Evolutionary conservation across 2,329 filamentous ascomycete genomes (phyloP), one percentile per base, ranked within the genome.

Genomic region (Cordyceps pruinosa): DNA sequence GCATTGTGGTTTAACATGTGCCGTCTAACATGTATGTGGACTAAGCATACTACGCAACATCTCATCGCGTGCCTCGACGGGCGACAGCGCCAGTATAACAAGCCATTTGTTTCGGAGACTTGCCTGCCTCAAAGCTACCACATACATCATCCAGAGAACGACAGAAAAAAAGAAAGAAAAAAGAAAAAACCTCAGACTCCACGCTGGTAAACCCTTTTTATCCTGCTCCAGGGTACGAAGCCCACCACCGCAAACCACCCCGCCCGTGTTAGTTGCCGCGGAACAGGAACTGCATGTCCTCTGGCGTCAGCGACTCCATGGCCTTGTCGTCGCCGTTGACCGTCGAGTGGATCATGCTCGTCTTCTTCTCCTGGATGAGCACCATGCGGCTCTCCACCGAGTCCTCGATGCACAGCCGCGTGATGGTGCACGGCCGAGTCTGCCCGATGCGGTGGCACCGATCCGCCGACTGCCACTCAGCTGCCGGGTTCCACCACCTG

Each of bases 401-500:
- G 69, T 99, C 94, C 70, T 99, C 93, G 61, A 99, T 97, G 68
- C 91, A 95, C 12, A 99, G 83, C 28, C 94, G 86, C 1, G 92
- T 97, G 65, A 99, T 96, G 35, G 90, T 90, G 69, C 94, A 97
- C 28, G 93, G 93, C 8, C 94, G 88, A 47, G 86, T 89, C 75
- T 99, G 94, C 32, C 94, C 94, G 64, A 97, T 99, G 57, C 94
- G 91, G 73, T 97, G 94, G 68, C 88, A 91, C 62, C 89, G 83
- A 70, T 99, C 94, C 3, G 94, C 94, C 60, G 89, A 94, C 73
- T 99, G 94, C 94, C 94, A 99, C 74, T 99, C 94, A 0, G 93
- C 93, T n/a, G 92, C 92, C n/a, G 94, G 94, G 65, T 97, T 97
- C 94, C 94, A 99, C 94, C 94, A 97, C 64, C 88, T 91, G 63